Conservation (phyloP, 805 yeast genomes). For the Pachysolen tannophilus region DNA sequence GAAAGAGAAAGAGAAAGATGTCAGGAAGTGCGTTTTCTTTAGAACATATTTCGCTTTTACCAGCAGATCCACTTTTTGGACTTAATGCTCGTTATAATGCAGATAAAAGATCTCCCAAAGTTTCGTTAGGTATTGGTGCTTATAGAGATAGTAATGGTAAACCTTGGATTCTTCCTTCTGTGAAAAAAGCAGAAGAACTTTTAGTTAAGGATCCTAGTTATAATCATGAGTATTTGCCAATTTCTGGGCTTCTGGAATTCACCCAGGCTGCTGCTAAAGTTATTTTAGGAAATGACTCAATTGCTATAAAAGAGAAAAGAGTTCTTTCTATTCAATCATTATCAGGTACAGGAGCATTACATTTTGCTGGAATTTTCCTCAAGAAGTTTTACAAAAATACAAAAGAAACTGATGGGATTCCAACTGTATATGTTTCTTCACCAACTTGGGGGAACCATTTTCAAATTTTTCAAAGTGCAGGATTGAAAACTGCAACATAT, state of each 20-base stretch:
- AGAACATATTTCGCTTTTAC: slow-evolving; percentile 28
- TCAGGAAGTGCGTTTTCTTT: not conserved
- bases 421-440: slow-evolving; percentile 57
- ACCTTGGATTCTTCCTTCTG: slow-evolving; percentile 83
- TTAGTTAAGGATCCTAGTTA: slow-evolving; percentile 35
- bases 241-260: slow-evolving; percentile 68
- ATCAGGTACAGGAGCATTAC: slow-evolving; percentile 92
- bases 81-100: slow-evolving; percentile 44
- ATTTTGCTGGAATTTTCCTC: slow-evolving; percentile 77
- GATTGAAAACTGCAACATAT: slow-evolving; percentile 55
- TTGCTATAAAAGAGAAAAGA: slow-evolving; percentile 23
- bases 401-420: slow-evolving; percentile 26
- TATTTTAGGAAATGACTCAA: slow-evolving; percentile 39
- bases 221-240: slow-evolving; percentile 83
- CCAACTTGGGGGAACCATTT: slow-evolving; percentile 96
- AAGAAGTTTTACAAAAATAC: slow-evolving; percentile 46
- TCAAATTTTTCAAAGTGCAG: slow-evolving; percentile 70
- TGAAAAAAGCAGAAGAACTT: slow-evolving; percentile 53
- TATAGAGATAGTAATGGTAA: slow-evolving; percentile 83
- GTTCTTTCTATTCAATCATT: slow-evolving; percentile 82
- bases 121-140: slow-evolving; percentile 80
- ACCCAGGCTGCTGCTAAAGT: slow-evolving; percentile 47
- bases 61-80: slow-evolving; percentile 43
- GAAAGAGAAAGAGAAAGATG: no score
- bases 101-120: slow-evolving; percentile 51